Evolutionary conservation across 352 stramenopile species (phyloP), one percentile per base, ranked within the genome.

Genomic region (Phytopythium vexans): DNA sequence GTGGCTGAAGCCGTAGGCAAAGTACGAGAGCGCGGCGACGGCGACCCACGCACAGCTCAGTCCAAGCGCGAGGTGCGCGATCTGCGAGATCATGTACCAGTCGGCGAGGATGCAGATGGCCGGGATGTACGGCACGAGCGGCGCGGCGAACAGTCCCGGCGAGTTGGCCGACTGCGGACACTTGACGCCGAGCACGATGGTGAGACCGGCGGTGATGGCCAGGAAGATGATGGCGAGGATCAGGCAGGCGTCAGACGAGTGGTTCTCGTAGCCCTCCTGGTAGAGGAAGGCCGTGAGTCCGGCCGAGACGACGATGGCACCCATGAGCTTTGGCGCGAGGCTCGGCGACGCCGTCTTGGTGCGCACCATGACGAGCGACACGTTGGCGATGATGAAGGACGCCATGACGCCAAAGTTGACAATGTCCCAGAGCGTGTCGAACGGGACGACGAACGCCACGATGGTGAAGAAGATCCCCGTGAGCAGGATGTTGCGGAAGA

Each of bases 381-480:
- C 57, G 54, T 94, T 93, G n/a, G 86, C 72, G 46, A 94, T 67
- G 57, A 89, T 89, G 63, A 96, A 95, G 31, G 80, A 89, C 53
- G 94, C 61, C 42, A 96, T 72, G 34, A 95, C 87, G 27, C 86
- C 88, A 42, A 93, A 91, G 58, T 72, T 92, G 7, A 96, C 87
- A 52, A 95, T 89, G 47, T 94, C 78, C 82, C 89, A 92, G 6
- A 96, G 64, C 14, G 66, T 72, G 41, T 70, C 64, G 54, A 95
- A 96, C 4, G 86, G 86, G 45, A 94, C 71, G 49, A 91, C 57
- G 38, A 92, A 57, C 12, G 86, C 72, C 35, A 95, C 58, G 44
- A 85, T 36, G 21, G 78, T 87, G 61, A 88, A 88, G 56, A 92
- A 72, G 35, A 66, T 59, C 27, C 82, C 84, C 1, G 68, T 79